Base-by-base conservation (phyloP, 1,284 basidiomycete species). In the Agaricales sp. region DNA sequence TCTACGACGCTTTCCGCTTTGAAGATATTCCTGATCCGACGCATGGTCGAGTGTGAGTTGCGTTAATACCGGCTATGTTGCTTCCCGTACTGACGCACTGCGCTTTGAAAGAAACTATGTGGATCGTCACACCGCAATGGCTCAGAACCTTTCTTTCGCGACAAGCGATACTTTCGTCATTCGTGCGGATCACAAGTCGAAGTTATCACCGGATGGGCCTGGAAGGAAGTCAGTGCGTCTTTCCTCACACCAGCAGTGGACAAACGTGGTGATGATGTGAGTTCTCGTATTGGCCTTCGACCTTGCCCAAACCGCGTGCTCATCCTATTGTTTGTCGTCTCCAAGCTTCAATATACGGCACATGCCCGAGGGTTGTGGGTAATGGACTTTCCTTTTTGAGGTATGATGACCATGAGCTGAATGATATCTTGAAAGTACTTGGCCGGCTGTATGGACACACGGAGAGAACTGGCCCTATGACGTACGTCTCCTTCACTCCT, bases 341-440 rank as follows among this genome's bases (percentile, higher is more conserved):
- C 26, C 14, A 8, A 78, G 77, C 41, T 78, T 77, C 57, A 71
- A 77, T 55, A 63, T 78, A 49, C 65, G 69, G 20, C 71, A 75
- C 52, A 74, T 75, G 70, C 71, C 83, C 2, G 67, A 79, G 58
- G 83, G 81, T 22, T 84, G 82, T 55, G 78, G 74, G 80, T 83
- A 54, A 41, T n/a, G 39, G 4, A 20, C 37, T 46, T 39, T 47
- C 51, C 24, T 21, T 44, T 37, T 2, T 4, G 25, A 19, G n/a
- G n/a, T n/a, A n/a, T n/a, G n/a, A n/a, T n/a, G n/a, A n/a, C n/a
- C n/a, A 25, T 8, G 1, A 50, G 18, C 49, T 16, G 52, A 38
- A 37, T 26, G 43, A 52, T 30, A 6, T 6, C 26, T n/a, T 14
- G 6, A 30, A 6, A 76, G 73, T 11, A 76, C 74, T 4, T 75